Conservation (phyloP, 75 land plant genomes). For the Isoetes taiwanensis region DNA sequence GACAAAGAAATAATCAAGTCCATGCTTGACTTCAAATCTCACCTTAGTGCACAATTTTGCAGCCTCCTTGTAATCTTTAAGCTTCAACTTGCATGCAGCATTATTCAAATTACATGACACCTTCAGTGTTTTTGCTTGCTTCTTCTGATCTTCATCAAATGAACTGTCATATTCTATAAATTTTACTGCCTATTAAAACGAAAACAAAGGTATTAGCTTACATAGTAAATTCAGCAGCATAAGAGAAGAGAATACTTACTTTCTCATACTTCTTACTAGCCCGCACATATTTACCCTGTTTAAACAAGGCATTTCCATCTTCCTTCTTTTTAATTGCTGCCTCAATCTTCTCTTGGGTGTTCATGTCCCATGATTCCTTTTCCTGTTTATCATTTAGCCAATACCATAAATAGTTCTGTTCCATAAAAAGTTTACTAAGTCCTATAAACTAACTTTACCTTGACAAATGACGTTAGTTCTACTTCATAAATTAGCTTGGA, state of each 20-base stretch:
- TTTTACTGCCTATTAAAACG: slow-evolving; percentile 36
- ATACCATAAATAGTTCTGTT: neutral
- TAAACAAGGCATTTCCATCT: slow-evolving; percentile 71
- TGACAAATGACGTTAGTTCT: slow-evolving; percentile 55
- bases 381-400: slow-evolving; percentile 46
- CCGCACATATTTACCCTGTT: slow-evolving; percentile 45
- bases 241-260: slow-evolving; percentile 22
- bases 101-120: slow-evolving; percentile 53
- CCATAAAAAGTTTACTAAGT: too few relatives aligned
- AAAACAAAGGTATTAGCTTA: neutral
- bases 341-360: slow-evolving; percentile 55
- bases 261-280: slow-evolving; percentile 86
- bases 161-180: slow-evolving; percentile 38
- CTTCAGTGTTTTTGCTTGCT: slow-evolving; percentile 40
- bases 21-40: neutral
- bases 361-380: slow-evolving; percentile 73
- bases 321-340: slow-evolving; percentile 64
- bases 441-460: slow-evolving; percentile 31
- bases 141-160: slow-evolving; percentile 52
- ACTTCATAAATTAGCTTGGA: slow-evolving; percentile 54
- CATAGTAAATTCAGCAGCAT: too few relatives aligned
- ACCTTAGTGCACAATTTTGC: slow-evolving; percentile 41
- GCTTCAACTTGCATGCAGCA: slow-evolving; percentile 64
- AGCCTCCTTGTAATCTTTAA: slow-evolving; percentile 43
- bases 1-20: neutral